phyloP scores from a whole-genome alignment of 2,329 filamentous ascomycete genomes.

The Annulohypoxylon truncatum region DNA sequence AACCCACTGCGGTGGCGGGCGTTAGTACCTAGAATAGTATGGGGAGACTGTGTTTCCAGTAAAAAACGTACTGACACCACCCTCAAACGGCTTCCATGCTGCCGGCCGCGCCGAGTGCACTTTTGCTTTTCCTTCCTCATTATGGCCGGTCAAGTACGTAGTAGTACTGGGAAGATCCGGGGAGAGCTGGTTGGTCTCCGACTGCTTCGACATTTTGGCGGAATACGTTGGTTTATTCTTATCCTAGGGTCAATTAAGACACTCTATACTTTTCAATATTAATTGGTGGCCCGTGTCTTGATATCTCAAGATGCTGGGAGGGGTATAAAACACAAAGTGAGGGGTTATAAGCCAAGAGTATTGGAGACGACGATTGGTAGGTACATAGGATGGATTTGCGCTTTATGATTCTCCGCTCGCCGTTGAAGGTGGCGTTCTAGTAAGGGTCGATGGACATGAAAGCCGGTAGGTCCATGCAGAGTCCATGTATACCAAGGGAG shows the following conservation, averaged over 20 bases:
- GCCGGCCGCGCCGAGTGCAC: constrained; percentile 49
- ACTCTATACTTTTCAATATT: background rate
- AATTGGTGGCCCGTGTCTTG: background rate
- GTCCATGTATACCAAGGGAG: background rate
- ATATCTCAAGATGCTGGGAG: background rate
- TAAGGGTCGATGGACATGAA: background rate
- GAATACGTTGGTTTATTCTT: background rate
- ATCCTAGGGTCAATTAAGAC: background rate
- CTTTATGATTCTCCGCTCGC: background rate
- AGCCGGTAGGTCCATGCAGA: background rate
- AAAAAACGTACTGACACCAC: constrained; percentile 41
- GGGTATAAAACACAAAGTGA: background rate
- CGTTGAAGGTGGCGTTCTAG: background rate
- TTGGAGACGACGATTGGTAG: background rate
- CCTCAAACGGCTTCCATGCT: constrained; percentile 49
- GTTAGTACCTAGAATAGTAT: constrained; percentile 16
- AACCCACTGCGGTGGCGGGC: constrained; percentile 44
- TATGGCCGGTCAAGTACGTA: constrained; percentile 48
- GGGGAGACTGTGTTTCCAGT: too few relatives aligned
- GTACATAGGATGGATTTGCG: background rate
- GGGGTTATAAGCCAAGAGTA: background rate
- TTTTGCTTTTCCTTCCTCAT: constrained; percentile 50
- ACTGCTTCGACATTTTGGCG: constrained; percentile 23
- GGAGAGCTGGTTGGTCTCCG: constrained; percentile 24
- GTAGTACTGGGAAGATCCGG: constrained; percentile 39